Conservation (phyloP, 768 basidiomycete species). For the Boletellus ananas region DNA sequence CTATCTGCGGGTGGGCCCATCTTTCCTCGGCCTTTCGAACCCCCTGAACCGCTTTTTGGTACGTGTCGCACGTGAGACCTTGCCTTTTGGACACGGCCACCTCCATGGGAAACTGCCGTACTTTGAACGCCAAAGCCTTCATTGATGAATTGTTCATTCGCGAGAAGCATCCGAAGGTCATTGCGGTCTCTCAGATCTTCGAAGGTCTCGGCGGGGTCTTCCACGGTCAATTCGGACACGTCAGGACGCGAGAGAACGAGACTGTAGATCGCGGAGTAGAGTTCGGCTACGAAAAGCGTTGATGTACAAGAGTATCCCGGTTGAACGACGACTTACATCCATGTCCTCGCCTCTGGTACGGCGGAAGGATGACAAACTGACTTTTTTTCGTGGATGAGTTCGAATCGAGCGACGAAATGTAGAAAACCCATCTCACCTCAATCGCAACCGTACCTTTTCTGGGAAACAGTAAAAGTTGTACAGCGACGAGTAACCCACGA, state of each 20-base stretch:
- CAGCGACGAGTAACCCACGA: conserved; percentile 89
- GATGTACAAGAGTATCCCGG: not conserved
- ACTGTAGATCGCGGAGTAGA: conserved; percentile 84
- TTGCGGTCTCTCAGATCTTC: conserved; percentile 94
- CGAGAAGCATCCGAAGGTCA: conserved; percentile 77
- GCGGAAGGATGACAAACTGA: conserved; percentile 91
- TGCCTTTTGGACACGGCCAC: conserved; percentile 40
- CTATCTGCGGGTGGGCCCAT: conserved; percentile 77
- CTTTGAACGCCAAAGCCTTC: conserved; percentile 57
- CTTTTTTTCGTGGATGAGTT: conserved; percentile 36
- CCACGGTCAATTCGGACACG: conserved; percentile 91
- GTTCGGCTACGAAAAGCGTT: conserved; percentile 52
- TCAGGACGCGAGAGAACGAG: conserved; percentile 60
- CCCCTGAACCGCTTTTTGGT: conserved; percentile 22
- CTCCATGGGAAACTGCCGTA: conserved; percentile 40
- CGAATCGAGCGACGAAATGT: not conserved
- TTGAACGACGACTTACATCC: conserved; percentile 59
- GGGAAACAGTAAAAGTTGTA: conserved; percentile 97
- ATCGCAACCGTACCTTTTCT: conserved; percentile 78
- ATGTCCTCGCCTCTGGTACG: conserved; percentile 86
- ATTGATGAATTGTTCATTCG: conserved; percentile 58
- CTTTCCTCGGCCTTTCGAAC: conserved; percentile 43
- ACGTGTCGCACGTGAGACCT: conserved; percentile 36
- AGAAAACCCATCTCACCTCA: conserved; percentile 56
- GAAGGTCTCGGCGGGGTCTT: conserved; percentile 97